Percentiles rank a stretch among this genome's conserved stretches.
Conservation (phyloP, 441 rosid genomes). For the Populus tomentosa region DNA sequence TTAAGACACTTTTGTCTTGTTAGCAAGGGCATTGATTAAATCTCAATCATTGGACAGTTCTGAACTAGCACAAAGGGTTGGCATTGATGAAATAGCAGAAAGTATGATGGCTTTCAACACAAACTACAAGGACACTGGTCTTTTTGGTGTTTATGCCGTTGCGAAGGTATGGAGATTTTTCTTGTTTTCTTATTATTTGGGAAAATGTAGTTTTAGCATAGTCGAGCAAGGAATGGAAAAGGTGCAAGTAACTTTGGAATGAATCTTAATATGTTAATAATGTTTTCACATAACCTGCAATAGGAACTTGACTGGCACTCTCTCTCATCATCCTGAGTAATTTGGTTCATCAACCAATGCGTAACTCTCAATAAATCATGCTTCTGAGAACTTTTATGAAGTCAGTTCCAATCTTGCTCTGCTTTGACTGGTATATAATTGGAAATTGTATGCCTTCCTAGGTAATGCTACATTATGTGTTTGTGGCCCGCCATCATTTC, state of each 20-base stretch:
- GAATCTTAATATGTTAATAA: not conserved
- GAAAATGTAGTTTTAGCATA: not conserved
- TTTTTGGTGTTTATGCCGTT: constrained; percentile 93
- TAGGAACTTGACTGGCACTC: not conserved
- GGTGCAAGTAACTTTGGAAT: not conserved
- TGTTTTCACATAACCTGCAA: not conserved
- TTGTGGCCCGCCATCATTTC: not conserved
- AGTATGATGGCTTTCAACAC: constrained; percentile 98
- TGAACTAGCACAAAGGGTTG: constrained; percentile 79
- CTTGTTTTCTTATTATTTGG: not conserved
- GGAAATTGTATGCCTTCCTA: not conserved
- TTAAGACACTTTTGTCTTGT: not conserved
- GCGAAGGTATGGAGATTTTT: constrained; percentile 67
- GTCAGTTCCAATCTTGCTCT: not conserved
- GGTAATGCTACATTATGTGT: not conserved
- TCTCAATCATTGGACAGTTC: constrained; percentile 49
- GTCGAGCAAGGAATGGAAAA: not conserved
- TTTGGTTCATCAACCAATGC: not conserved
- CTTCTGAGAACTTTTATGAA: not conserved
- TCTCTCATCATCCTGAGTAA: not conserved
- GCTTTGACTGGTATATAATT: not conserved
- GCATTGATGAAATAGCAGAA: constrained; percentile 86
- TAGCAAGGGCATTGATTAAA: not conserved
- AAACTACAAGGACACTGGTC: constrained; percentile 98
- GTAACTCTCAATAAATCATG: not conserved